phyloP scores from a whole-genome alignment of 768 basidiomycete genomes.

The Butyriboletus loyo region DNA sequence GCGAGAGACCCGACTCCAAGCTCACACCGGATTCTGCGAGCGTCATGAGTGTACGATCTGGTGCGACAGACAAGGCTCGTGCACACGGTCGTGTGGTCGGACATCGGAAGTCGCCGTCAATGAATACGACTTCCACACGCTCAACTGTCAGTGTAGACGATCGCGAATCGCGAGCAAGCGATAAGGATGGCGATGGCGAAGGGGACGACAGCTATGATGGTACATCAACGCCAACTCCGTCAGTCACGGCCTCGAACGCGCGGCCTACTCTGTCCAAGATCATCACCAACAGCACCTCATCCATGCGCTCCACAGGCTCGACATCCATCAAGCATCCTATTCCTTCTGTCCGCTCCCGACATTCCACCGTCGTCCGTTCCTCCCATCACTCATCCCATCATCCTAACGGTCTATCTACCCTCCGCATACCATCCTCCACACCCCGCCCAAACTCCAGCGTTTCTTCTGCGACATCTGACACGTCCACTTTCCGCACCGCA shows the following conservation, averaged over 20 bases:
- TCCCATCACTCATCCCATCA: constrained; percentile 19
- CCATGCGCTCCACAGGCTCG: constrained; percentile 20
- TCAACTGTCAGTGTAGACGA: not conserved
- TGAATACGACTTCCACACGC: constrained; percentile 7
- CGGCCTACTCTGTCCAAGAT: constrained; percentile 27
- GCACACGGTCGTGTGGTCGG: constrained; percentile 12
- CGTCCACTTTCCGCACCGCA: constrained; percentile 31
- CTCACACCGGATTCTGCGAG: constrained; percentile 50
- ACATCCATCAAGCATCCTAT: constrained; percentile 15
- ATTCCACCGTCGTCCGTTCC: constrained; percentile 25
- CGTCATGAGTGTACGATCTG: constrained; percentile 23
- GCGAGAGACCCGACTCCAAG: constrained; percentile 68
- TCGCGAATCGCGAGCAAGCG: not conserved
- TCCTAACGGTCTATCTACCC: constrained; percentile 24
- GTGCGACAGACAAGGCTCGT: constrained; percentile 23
- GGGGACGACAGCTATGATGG: constrained; percentile 11
- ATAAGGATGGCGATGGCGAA: constrained; percentile 5
- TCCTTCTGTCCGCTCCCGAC: constrained; percentile 19
- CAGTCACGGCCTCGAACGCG: constrained; percentile 14
- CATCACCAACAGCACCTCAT: constrained; percentile 24
- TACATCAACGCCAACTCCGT: constrained; percentile 15
- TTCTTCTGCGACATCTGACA: constrained; percentile 31
- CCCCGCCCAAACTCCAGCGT: constrained; percentile 28
- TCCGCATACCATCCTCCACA: constrained; percentile 29
- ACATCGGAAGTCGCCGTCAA: constrained; percentile 25